phyloP scores from a whole-genome alignment of 1,139 yeast genomes.

The Pichia kudriavzevii region DNA sequence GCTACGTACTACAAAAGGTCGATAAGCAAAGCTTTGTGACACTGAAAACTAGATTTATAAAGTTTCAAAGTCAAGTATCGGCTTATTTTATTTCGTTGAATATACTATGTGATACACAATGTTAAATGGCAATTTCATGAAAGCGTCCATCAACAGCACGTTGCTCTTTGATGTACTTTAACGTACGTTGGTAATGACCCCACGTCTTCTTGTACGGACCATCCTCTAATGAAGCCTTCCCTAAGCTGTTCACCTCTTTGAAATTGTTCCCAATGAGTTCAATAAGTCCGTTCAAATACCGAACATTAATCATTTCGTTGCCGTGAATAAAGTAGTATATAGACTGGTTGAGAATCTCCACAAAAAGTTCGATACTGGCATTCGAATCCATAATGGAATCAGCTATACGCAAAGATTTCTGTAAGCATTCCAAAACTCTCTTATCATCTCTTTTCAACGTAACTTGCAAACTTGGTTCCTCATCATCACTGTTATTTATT shows the following conservation, averaged over 20 bases:
- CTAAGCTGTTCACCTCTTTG: constrained; percentile 34
- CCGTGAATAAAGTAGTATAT: constrained; percentile 82
- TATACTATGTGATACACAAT: too few species aligned
- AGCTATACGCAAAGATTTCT: constrained; percentile 76
- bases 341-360: constrained; percentile 83
- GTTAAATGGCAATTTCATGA: constrained; percentile 14
- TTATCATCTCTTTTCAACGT: constrained; percentile 45
- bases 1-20: too few species aligned
- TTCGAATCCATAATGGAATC: constrained; percentile 88
- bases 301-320: constrained; percentile 58
- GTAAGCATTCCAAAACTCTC: constrained; percentile 60
- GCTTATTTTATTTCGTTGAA: too few species aligned
- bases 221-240: neutral
- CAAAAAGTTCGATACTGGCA: constrained; percentile 71
- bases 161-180: constrained; percentile 60
- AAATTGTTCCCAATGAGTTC: constrained; percentile 76
- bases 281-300: constrained; percentile 78
- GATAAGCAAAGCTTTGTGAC: too few species aligned
- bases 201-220: constrained; percentile 30
- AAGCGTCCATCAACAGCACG: constrained; percentile 59
- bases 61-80: too few species aligned
- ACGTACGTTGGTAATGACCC: constrained; percentile 57
- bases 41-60: too few species aligned
- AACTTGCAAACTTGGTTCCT: constrained; percentile 16
- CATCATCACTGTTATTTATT: constrained; percentile 8